Base-by-base conservation (phyloP, 345 rosid species). In the Turritis glabra region DNA sequence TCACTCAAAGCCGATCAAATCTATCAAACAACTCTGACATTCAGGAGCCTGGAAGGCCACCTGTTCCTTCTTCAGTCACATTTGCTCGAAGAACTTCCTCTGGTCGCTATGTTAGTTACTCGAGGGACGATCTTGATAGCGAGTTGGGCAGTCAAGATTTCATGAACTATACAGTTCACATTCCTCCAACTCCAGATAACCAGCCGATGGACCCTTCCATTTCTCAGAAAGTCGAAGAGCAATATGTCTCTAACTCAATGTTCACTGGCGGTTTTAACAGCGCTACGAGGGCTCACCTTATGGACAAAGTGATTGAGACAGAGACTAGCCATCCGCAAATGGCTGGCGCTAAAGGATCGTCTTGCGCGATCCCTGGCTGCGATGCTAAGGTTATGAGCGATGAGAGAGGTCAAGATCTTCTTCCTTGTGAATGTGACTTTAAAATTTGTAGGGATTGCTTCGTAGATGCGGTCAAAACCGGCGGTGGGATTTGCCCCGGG, bases 111-210 rank as follows among this genome's bases (percentile, higher is more conserved):
- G 79, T 91, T 62, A 93, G 83, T 82, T 94, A 88, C 82, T 94
- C 98, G 0, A 89, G 98, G 62, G 98, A 94, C 67, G 97, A 94
- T 82, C 95, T 91, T 8, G 97, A 94, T 25, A 94, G 97, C 70
- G 98, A 94, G 69, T 79, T 94, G 3, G 89, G 96, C 25, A 87
- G 85, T 67, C 41, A 54, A 13, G 97, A 94, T 63, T 91, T 83
- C 76, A 87, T 79, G 80, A 89, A 87, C 83, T 94, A 94, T 54
- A 89, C 96, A 2, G 98, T 94, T 13, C 96, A 88, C 30, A 87
- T 94, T 32, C 98, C 98, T 5, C 96, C 96, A 10, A 94, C 98
- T 25, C 98, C 98, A 6, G 98, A 91, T 74, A 94, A 94, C 81
- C 96, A 94, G 70, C 93, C 96, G 5, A 91, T 87, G 90, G 98